Percentiles rank a stretch among this genome's conserved stretches.
Conservation (phyloP, 257 asterid species). For the Solanum rostratum region DNA sequence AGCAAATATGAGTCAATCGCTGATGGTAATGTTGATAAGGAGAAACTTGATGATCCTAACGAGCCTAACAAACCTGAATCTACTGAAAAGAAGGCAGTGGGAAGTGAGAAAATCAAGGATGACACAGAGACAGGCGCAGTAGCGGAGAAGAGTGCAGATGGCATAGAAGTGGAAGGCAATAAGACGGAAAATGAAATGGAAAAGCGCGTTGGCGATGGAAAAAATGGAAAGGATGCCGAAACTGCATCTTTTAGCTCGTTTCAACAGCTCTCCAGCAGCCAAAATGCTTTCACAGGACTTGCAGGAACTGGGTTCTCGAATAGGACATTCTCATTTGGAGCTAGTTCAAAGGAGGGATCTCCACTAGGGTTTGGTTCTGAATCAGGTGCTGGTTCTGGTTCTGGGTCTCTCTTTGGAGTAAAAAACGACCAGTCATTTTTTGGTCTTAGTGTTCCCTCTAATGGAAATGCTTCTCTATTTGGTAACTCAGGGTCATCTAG, state of each 20-base stretch:
- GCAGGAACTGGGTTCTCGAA: constrained; percentile 79
- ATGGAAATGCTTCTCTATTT: constrained; percentile 35
- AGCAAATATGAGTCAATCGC: constrained; percentile 13
- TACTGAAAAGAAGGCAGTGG: constrained; percentile 3
- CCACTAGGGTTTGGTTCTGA: constrained; percentile 17
- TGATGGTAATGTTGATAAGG: constrained; percentile 16
- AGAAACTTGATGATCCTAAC: neutral
- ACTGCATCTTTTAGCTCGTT: constrained; percentile 62
- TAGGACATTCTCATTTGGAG: constrained; percentile 69
- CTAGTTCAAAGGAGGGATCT: constrained; percentile 40
- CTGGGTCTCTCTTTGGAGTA: constrained; percentile 4
- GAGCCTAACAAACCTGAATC: neutral
- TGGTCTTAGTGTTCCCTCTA: constrained; percentile 1
- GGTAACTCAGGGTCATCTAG: constrained; percentile 24
- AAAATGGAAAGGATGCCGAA: constrained; percentile 34
- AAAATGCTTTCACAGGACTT: constrained; percentile 84
- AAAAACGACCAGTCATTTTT: constrained; percentile 5
- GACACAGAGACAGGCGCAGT: constrained; percentile 16
- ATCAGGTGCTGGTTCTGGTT: neutral
- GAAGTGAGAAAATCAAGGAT: neutral
- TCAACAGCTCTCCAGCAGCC: constrained; percentile 64
- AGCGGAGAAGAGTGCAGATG: constrained; percentile 11
- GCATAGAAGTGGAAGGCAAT: constrained; percentile 16
- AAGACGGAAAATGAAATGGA: constrained; percentile 21
- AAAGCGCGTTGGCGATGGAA: constrained; percentile 19